These are phyloP conservation scores for Podospora bellae-mahoneyi DNA, from an alignment of 495 filamentous ascomycete genomes.

Conservation along the genomic window DNA sequence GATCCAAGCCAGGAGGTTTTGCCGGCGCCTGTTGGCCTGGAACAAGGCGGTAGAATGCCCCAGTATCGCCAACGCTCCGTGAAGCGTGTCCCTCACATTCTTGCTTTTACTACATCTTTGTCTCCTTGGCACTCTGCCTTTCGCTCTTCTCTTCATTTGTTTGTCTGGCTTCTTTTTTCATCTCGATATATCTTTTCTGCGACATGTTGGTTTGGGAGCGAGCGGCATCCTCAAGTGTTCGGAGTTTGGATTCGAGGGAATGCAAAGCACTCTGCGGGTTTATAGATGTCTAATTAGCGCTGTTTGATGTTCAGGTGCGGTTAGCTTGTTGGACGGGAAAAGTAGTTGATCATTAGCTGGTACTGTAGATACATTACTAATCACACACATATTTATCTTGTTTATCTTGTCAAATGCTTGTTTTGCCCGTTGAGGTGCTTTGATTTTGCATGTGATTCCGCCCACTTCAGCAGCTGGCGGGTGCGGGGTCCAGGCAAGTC, in stretches of 20 bases:
- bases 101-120: neutral
- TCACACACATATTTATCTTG: neutral
- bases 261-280: neutral
- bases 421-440: too few relatives aligned
- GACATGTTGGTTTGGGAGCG: neutral
- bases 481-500: neutral
- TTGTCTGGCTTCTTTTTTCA: too few relatives aligned
- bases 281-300: neutral
- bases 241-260: neutral
- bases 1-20: conserved; percentile 36
- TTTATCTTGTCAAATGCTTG: too few relatives aligned
- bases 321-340: neutral
- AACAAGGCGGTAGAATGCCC: conserved; percentile 27
- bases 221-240: neutral
- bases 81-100: neutral
- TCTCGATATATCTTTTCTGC: neutral
- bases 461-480: neutral
- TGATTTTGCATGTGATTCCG: neutral
- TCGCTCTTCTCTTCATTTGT: neutral
- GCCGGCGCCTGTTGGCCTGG: conserved; percentile 28
- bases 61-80: neutral
- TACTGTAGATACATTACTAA: conserved; percentile 1
- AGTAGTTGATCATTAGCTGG: neutral
- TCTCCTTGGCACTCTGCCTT: neutral
- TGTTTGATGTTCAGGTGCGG: neutral